phyloP scores from a whole-genome alignment of 202 grass and related monocot genomes.

The Musa balbisiana region DNA sequence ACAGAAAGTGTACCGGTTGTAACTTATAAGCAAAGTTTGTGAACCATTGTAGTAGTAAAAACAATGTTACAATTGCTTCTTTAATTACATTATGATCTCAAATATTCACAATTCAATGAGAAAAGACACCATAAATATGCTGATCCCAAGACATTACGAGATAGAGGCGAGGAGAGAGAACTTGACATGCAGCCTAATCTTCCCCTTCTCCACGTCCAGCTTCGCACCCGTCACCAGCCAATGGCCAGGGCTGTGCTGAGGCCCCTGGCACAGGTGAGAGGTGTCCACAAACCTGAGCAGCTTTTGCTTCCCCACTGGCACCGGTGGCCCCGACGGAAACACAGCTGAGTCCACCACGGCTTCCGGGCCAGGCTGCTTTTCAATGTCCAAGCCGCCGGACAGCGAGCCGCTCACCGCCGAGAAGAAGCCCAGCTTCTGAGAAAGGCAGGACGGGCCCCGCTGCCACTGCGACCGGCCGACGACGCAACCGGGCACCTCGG shows the following conservation, averaged over 20 bases:
- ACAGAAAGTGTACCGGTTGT: too few relatives aligned
- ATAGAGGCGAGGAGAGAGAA: conserved; percentile 70
- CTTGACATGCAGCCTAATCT: conserved; percentile 75
- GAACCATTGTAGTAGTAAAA: too few relatives aligned
- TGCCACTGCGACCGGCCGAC: conserved; percentile 72
- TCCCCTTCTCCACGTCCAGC: conserved; percentile 80
- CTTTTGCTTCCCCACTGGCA: conserved; percentile 54
- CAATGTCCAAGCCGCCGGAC: conserved; percentile 17
- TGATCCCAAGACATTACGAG: not conserved
- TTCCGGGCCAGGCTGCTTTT: conserved; percentile 8
- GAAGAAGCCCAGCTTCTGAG: conserved; percentile 47
- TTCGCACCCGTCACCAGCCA: conserved; percentile 84
- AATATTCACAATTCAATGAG: too few relatives aligned
- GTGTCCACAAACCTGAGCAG: conserved; percentile 78
- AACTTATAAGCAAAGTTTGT: too few relatives aligned
- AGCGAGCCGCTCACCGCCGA: conserved; percentile 26
- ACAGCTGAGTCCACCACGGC: conserved; percentile 68
- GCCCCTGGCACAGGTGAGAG: conserved; percentile 68
- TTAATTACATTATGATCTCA: too few relatives aligned
- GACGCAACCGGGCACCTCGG: conserved; percentile 48
- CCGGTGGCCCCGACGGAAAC: conserved; percentile 45
- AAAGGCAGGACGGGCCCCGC: conserved; percentile 21
- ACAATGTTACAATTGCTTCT: too few relatives aligned
- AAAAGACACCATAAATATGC: too few relatives aligned
- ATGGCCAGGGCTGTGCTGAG: conserved; percentile 75